These are phyloP conservation scores for Carex scoparia DNA, from an alignment of 176 grass and related monocot genomes.

Conservation along the genomic window DNA sequence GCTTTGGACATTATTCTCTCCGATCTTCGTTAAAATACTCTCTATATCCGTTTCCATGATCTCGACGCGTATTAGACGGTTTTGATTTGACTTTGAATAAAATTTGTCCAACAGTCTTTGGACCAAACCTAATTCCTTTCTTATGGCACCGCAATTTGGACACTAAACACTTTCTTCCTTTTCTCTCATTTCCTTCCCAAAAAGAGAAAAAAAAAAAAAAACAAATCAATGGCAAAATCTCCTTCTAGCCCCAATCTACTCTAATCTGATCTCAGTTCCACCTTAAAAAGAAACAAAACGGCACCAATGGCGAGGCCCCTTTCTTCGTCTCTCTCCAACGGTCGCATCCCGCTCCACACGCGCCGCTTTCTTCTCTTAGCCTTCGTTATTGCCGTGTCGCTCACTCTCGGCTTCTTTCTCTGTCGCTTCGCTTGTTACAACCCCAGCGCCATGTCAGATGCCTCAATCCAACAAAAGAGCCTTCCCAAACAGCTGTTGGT, in stretches of 20 bases:
- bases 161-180: background rate
- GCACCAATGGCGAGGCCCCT: background rate
- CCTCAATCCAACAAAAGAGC: background rate
- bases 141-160: too few species aligned
- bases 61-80: too few species aligned
- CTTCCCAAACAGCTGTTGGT: background rate
- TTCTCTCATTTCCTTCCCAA: background rate
- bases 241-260: background rate
- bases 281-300: background rate
- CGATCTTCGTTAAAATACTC: too few species aligned
- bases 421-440: background rate
- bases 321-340: background rate
- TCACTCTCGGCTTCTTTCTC: constrained; percentile 9
- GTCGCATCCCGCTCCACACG: background rate
- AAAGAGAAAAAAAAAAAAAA: background rate
- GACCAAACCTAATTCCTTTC: too few species aligned
- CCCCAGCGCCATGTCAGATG: background rate
- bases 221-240: background rate
- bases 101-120: too few species aligned
- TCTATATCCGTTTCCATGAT: too few species aligned
- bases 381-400: background rate
- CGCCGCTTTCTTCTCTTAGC: background rate
- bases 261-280: background rate
- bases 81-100: too few species aligned
- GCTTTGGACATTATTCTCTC: too few species aligned